These are phyloP conservation scores for Diversispora epigaea DNA, from an alignment of 192 early-diverging fungal species.

Conservation along the genomic window DNA sequence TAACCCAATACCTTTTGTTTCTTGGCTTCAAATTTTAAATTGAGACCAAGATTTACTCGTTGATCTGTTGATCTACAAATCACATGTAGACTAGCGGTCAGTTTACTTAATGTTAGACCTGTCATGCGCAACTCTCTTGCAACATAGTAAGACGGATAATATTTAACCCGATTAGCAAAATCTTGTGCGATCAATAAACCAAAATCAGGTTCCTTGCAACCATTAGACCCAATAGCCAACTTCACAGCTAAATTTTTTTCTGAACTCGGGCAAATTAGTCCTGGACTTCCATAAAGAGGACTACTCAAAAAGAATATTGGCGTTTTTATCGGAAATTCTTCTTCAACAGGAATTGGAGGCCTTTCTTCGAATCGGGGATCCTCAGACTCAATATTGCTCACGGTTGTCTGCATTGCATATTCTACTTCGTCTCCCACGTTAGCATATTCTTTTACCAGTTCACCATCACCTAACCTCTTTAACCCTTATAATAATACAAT, in stretches of 20 bases:
- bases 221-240: slow-evolving; percentile 34
- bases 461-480: slow-evolving; percentile 64
- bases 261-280: slow-evolving; percentile 63
- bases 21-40: slow-evolving; percentile 88
- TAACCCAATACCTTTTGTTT: slow-evolving; percentile 87
- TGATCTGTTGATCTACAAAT: slow-evolving; percentile 55
- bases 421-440: slow-evolving; percentile 43
- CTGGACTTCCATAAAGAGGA: slow-evolving; percentile 70
- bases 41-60: slow-evolving; percentile 76
- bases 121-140: slow-evolving; percentile 66
- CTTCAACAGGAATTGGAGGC: slow-evolving; percentile 60
- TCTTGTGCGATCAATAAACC: slow-evolving; percentile 48
- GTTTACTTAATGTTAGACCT: slow-evolving; percentile 71
- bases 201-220: slow-evolving; percentile 46
- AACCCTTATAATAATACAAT: slow-evolving; percentile 34
- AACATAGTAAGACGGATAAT: slow-evolving; percentile 60
- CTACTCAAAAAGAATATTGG: slow-evolving; percentile 81
- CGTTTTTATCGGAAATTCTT: slow-evolving; percentile 70
- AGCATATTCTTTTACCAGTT: slow-evolving; percentile 71
- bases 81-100: slow-evolving; percentile 83
- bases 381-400: slow-evolving; percentile 53
- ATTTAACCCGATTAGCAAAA: slow-evolving; percentile 28
- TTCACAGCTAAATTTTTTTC: slow-evolving; percentile 46
- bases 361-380: slow-evolving; percentile 76
- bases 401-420: slow-evolving; percentile 64